phyloP scores from a whole-genome alignment of 768 basidiomycete species.

The Filobasidium floriforme region DNA sequence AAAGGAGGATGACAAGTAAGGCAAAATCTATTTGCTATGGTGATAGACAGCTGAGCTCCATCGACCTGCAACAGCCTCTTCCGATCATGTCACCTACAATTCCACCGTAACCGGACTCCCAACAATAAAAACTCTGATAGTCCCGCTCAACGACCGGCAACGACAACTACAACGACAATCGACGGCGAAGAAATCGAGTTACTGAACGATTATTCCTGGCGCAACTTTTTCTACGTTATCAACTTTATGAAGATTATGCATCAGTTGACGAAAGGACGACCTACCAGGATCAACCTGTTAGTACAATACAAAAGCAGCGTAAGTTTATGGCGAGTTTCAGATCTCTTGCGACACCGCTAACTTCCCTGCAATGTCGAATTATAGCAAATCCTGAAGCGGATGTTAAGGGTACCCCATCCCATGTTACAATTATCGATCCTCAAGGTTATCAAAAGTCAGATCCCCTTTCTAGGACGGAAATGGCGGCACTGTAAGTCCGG shows the following conservation, averaged over 20 bases:
- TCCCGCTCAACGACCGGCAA: conserved; percentile 34
- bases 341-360: neutral
- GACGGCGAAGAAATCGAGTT: conserved; percentile 86
- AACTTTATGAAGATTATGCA: conserved; percentile 98
- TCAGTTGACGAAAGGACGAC: conserved; percentile 88
- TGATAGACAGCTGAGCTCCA: neutral
- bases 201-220: conserved; percentile 89
- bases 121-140: conserved; percentile 34
- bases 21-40: neutral
- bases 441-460: conserved; percentile 97
- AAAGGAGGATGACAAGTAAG: conserved; percentile 47
- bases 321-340: conserved; percentile 36
- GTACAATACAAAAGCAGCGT: conserved; percentile 98
- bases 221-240: conserved; percentile 94
- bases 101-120: conserved; percentile 51
- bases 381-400: conserved; percentile 89
- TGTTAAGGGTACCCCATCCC: conserved; percentile 86
- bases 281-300: conserved; percentile 89
- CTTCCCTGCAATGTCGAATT: neutral
- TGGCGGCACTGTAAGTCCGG: conserved; percentile 80
- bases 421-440: conserved; percentile 88
- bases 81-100: conserved; percentile 69
- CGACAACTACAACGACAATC: conserved; percentile 53
- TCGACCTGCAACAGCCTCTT: conserved; percentile 68
- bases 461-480: conserved; percentile 93